Evolutionary conservation across 1,284 basidiomycete species (phyloP).

Genomic region (Pholiota adiposa): DNA sequence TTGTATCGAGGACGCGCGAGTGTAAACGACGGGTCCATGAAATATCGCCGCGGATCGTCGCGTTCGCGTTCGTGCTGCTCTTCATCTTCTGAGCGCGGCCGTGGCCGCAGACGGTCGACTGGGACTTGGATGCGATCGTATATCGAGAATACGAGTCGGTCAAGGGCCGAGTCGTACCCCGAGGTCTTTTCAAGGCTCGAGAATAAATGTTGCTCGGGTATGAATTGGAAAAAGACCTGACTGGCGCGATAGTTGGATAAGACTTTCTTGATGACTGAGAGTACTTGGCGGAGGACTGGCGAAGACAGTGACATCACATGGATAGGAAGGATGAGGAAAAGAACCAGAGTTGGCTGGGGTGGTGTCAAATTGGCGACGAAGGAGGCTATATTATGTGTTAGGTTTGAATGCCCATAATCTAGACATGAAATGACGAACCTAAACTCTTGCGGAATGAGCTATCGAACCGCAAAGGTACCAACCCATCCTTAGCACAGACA

Average conservation of each 20-base stretch:
- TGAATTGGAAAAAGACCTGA: slow-evolving; percentile 59
- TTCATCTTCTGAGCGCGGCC: slow-evolving; percentile 33
- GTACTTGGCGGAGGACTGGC: slow-evolving; percentile 64
- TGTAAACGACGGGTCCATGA: slow-evolving; percentile 68
- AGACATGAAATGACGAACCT: slow-evolving; percentile 38
- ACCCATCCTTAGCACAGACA: slow-evolving; percentile 51
- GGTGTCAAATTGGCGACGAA: slow-evolving; percentile 52
- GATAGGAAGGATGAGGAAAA: slow-evolving; percentile 72
- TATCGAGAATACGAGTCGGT: slow-evolving; percentile 58
- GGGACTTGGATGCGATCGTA: slow-evolving; percentile 72
- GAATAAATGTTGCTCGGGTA: slow-evolving; percentile 65
- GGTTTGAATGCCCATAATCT: neutral
- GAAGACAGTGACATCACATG: slow-evolving; percentile 61
- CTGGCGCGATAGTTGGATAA: slow-evolving; percentile 46
- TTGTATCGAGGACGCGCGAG: slow-evolving; percentile 53
- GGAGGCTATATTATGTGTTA: slow-evolving; percentile 39
- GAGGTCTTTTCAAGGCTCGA: slow-evolving; percentile 45
- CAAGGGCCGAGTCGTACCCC: slow-evolving; percentile 42
- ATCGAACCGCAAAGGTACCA: slow-evolving; percentile 67
- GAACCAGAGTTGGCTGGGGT: slow-evolving; percentile 49
- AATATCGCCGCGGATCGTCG: slow-evolving; percentile 40
- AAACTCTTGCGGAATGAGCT: slow-evolving; percentile 65
- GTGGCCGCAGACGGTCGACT: slow-evolving; percentile 63
- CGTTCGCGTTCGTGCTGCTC: too few species aligned
- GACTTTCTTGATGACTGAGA: slow-evolving; percentile 60